Evolutionary conservation across 225 moss, liverwort and hornwort genomes (phyloP).

Genomic region (Neckera pumila): DNA sequence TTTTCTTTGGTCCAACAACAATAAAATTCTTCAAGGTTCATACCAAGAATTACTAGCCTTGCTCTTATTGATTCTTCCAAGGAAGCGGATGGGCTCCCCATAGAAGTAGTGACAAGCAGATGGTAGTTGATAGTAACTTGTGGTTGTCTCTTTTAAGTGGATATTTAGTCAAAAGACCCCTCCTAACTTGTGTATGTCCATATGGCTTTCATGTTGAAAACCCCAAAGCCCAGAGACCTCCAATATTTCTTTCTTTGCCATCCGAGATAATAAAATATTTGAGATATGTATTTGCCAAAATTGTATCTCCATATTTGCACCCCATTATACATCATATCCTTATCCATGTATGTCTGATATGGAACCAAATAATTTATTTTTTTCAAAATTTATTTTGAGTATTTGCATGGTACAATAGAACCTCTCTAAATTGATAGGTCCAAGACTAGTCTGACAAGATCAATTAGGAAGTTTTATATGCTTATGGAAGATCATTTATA

Average conservation of each 20-base stretch:
- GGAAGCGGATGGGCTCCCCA: accelerated
- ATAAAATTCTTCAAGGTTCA: not conserved
- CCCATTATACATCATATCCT: too few species aligned
- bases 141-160: accelerated
- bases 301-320: too few species aligned
- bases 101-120: accelerated
- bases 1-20: not conserved
- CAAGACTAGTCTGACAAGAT: too few species aligned
- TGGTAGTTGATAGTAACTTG: not conserved
- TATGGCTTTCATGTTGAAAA: not conserved
- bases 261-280: not conserved
- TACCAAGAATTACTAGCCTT: too few species aligned
- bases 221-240: accelerated
- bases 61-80: accelerated
- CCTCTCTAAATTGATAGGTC: too few species aligned
- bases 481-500: too few species aligned
- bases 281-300: accelerated
- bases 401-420: too few species aligned
- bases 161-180: not conserved
- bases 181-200: accelerated
- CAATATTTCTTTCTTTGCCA: too few species aligned
- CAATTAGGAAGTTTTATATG: too few species aligned
- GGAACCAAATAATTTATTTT: too few species aligned
- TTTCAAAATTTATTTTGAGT: too few species aligned
- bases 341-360: too few species aligned